These are phyloP conservation scores for Talaromyces adpressus DNA, from an alignment of 495 filamentous ascomycete genomes.

Conservation along the genomic window DNA sequence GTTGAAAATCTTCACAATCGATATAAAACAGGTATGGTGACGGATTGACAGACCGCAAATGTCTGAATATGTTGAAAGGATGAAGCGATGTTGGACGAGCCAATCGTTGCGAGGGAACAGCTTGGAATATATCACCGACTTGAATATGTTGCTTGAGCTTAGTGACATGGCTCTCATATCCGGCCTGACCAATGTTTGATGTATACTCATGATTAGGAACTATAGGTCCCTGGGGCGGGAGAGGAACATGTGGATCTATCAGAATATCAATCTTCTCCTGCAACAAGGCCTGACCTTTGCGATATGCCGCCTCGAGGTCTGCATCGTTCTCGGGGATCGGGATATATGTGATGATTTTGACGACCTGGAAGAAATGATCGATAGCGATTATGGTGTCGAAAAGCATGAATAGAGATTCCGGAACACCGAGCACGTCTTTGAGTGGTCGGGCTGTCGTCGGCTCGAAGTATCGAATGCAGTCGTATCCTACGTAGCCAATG, in stretches of 20 bases:
- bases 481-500: slow-evolving; percentile 94
- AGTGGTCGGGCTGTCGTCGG: slow-evolving; percentile 80
- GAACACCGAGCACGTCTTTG: slow-evolving; percentile 80
- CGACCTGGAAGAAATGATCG: slow-evolving; percentile 85
- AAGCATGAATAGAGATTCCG: slow-evolving; percentile 95
- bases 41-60: slow-evolving; percentile 90
- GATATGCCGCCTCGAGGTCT: slow-evolving; percentile 55
- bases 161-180: slow-evolving; percentile 82
- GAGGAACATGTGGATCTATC: slow-evolving; percentile 61
- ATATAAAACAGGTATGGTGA: slow-evolving; percentile 97
- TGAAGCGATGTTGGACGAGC: slow-evolving; percentile 83
- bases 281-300: slow-evolving; percentile 54
- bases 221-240: slow-evolving; percentile 72
- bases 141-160: slow-evolving; percentile 79
- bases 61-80: slow-evolving; percentile 97
- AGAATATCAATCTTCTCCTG: slow-evolving; percentile 60
- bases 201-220: slow-evolving; percentile 65
- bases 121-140: slow-evolving; percentile 92
- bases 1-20: slow-evolving; percentile 82
- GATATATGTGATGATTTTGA: slow-evolving; percentile 90
- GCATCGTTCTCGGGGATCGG: slow-evolving; percentile 40
- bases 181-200: slow-evolving; percentile 86
- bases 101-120: slow-evolving; percentile 89
- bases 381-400: slow-evolving; percentile 94
- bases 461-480: slow-evolving; percentile 96